Base-by-base conservation (phyloP, 108 stramenopile genomes). In the Cylindrotheca closterium region DNA sequence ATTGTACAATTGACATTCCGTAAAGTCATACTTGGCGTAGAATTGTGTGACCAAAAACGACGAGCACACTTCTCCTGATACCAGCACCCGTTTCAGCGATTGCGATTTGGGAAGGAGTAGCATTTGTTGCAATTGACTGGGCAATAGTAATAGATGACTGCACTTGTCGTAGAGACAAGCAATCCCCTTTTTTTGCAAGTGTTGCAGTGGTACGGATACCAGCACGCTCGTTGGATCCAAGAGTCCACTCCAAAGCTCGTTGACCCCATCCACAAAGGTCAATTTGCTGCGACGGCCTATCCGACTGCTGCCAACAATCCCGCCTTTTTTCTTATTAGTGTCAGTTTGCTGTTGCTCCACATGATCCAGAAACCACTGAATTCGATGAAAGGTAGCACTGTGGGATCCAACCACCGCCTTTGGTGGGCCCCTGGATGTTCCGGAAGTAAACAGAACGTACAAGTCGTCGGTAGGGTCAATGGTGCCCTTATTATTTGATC, bases 251-350 rank as follows among this genome's bases (percentile, higher is more conserved):
- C 68, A 72, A 1, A 80, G 30, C 48, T 75, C 74, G 3, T 63
- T 64, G 22, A 80, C 56, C 18, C 70, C 70, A 65, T 80, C 79
- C 0, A 80, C 79, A 68, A 80, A 80, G 8, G 79, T 80, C 47
- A 71, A 47, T 55, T 30, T 45, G 0, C 69, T 72, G 64, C 65
- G 51, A 12, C 67, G 65, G n/a, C 45, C 73, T 4, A 79, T 49
- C 33, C 65, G 29, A 18, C 59, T 49, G 1, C 47, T 49, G 17
- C 60, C 47, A 34, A 59, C 34, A 33, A 42, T 15, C 27, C 65
- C 65, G 1, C 33, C 57, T 3, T 34, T 18, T n/a, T n/a, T n/a
- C n/a, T n/a, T n/a, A n/a, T n/a, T n/a, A n/a, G n/a, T n/a, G n/a
- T n/a, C n/a, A n/a, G n/a, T n/a, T n/a, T n/a, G n/a, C n/a, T n/a